These are phyloP conservation scores for Asterella californica DNA, from an alignment of 225 moss, liverwort and hornwort genomes.

Conservation along the genomic window DNA sequence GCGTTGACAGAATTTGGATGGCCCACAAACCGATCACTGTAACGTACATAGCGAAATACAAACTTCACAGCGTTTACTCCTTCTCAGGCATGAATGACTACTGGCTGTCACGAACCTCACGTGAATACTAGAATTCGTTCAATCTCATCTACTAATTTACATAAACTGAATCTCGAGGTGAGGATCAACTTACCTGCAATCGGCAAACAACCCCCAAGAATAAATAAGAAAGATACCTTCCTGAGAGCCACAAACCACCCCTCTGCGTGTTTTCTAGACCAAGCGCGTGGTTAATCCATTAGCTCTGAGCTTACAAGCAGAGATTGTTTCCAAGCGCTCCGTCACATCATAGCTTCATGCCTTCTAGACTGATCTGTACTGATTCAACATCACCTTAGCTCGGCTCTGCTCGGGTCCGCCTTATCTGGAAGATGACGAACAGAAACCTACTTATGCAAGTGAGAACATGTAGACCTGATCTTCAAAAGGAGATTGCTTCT, in stretches of 20 bases:
- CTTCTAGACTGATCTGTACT: neutral
- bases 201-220: conserved; percentile 84
- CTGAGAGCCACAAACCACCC: conserved; percentile 83
- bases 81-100: neutral
- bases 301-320: neutral
- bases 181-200: conserved; percentile 54
- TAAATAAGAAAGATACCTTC: conserved; percentile 83
- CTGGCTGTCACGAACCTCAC: neutral
- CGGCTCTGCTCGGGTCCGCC: neutral
- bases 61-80: neutral
- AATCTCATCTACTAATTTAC: neutral
- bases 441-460: neutral
- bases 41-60: neutral
- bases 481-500: neutral
- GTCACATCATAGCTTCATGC: neutral
- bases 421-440: neutral
- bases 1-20: conserved; percentile 94
- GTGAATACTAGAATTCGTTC: no score
- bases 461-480: neutral
- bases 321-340: neutral
- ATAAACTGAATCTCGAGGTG: neutral
- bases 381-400: no score
- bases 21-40: conserved; percentile 87
- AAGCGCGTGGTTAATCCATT: neutral
- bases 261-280: conserved; percentile 31